phyloP scores from a whole-genome alignment of 108 stramenopile species.

The Conticribra guillardii region DNA sequence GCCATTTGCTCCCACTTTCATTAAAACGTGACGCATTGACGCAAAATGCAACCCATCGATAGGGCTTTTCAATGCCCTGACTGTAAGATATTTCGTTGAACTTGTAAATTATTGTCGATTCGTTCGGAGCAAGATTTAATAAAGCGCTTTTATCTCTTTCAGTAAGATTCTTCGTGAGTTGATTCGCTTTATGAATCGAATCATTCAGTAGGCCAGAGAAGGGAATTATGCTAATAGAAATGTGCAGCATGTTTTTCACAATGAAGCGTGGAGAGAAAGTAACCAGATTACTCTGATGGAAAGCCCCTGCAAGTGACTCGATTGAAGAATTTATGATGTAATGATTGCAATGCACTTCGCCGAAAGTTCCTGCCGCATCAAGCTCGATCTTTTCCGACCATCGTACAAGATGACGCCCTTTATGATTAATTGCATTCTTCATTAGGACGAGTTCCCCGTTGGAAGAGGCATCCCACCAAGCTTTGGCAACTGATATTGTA shows the following conservation, averaged over 20 bases:
- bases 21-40: conserved; percentile 17
- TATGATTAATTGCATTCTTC: conserved; percentile 2
- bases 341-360: conserved; percentile 22
- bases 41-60: conserved; percentile 33
- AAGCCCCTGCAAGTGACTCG: conserved; percentile 31
- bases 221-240: conserved; percentile 23
- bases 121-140: conserved; percentile 9
- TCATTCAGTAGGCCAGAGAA: conserved; percentile 21
- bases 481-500: background rate
- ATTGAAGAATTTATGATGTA: conserved; percentile 9
- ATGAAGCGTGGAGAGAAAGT: conserved; percentile 32
- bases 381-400: conserved; percentile 30
- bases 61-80: background rate
- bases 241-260: conserved; percentile 38
- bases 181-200: conserved; percentile 10
- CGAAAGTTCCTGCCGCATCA: conserved; percentile 35
- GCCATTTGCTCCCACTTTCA: conserved; percentile 24
- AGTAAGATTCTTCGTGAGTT: conserved; percentile 8
- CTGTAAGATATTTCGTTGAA: conserved; percentile 14
- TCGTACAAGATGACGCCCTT: conserved; percentile 10
- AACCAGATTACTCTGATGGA: conserved; percentile 13
- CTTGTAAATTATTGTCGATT: conserved; percentile 25
- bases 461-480: conserved; percentile 35
- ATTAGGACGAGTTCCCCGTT: conserved; percentile 30
- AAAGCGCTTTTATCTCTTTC: background rate